Evolutionary conservation across 2,329 filamentous ascomycete genomes (phyloP), one percentile per base, ranked within the genome.

Genomic region (Aquanectria penicillioides): DNA sequence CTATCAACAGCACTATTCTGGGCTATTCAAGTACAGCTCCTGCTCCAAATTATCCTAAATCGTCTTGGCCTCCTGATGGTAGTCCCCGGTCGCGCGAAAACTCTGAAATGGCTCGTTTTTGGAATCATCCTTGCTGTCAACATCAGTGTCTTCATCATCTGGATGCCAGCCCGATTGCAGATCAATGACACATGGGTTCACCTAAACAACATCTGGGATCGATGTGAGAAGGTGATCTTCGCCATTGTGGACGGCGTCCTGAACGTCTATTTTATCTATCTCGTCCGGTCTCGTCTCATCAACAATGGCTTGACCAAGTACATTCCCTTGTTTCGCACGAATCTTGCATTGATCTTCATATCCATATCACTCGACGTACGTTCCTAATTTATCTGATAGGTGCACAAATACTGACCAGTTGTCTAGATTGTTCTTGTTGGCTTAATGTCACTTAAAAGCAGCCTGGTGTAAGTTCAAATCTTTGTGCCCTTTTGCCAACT

Each of bases 1-100:
- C 20, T 9, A 10, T 6, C 10, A 0, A 0, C 3, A 68, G 62
- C 57, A 3, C 23, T 66, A 0, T 64, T 66, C 15, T 80, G 80
- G 79, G 71, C 73, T 2, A 59, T 80, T 1, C 76, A 81, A 61
- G 76, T 84, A 9, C 83, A 85, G 43, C 75, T 82, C 6, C 69
- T 84, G 0, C 78, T 83, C 26, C 81, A 84, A 53, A 85, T 85
- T 33, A 84, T 86, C 60, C 78, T 84, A 59, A 85, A 85, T 59
- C 78, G 83, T 9, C 78, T 84, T 3, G 74, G 77, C 0, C 70
- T 85, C 0, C 72, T 86, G 6, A 73, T 82, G 22, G 72, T 77
- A 0, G 69, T 81, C 31, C 74, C 73, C 2, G 69, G 62, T 0
- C 76, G 73, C 10, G 75, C 77, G 2, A 38, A 57, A 0, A 69